Base-by-base conservation (phyloP, 129 eudicot genomes). In the Chrysanthemum seticuspe region DNA sequence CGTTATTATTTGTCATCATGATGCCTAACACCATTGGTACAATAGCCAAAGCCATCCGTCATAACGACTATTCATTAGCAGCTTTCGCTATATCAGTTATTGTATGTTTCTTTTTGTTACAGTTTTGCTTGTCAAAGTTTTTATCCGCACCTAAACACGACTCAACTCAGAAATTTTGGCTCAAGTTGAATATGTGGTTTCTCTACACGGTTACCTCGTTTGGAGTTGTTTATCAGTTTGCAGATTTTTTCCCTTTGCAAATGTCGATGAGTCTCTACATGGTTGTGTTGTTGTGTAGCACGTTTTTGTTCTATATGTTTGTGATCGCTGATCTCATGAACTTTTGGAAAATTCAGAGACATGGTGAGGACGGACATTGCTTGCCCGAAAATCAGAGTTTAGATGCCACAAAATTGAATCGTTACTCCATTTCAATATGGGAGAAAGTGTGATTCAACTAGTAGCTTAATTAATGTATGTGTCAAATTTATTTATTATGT, bases 151-250 rank as follows among this genome's bases (percentile, higher is more conserved):
- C 71, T 34, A 74, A 74, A 74, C 34, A 52, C 40, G 45, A 52
- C 47, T 74, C 40, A 34, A 2, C 29, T 1, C 15, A 63, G 64
- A 54, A 64, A 62, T 31, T 52, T 52, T 52, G 23, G 54, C 15
- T 63, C 40, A 74, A 74, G 23, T 2, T 74, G 53, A 65, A 74
- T 13, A 74, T 63, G 19, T 74, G 78, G 78, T 74, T 74, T 64
- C 71, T 74, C 10, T 74, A 74, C 64, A 63, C 78, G 12, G 71
- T 51, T 14, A 16, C 65, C 1, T 50, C 78, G 15, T 74, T 63
- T 14, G 78, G 78, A 13, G 52, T 74, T 18, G 71, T 74, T 62
- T 74, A 74, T 52, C 78, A 74, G 44, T 52, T 64, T 50, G 51
- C 62, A 10, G 71, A 64, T 34, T 64, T 74, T n/a, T 10, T 18